Conservation (phyloP, 768 basidiomycete genomes). For the Psilocybe cyanescens region DNA sequence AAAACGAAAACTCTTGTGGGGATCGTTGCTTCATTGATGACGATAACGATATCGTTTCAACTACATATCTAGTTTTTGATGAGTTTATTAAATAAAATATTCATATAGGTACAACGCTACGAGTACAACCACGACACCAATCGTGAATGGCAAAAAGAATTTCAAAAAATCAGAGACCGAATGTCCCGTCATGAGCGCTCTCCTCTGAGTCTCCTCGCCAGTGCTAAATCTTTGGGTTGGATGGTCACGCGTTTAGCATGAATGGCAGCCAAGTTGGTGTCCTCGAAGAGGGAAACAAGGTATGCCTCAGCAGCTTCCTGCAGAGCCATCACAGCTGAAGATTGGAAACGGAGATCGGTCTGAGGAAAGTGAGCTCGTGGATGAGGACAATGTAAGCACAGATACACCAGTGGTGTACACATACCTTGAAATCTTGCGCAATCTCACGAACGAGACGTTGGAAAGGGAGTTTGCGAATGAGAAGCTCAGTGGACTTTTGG, state of each 20-base stretch:
- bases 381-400: background rate
- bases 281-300: conserved; percentile 74
- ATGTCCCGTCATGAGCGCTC: conserved; percentile 33
- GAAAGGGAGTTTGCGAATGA: conserved; percentile 71
- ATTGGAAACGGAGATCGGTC: conserved; percentile 82
- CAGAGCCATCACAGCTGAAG: conserved; percentile 68
- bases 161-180: conserved; percentile 6
- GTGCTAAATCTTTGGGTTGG: conserved; percentile 66
- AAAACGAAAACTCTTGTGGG: too few species aligned
- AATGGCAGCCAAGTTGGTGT: conserved; percentile 67
- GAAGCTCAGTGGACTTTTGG: conserved; percentile 66
- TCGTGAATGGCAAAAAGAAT: conserved; percentile 11
- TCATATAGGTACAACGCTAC: conserved; percentile 18
- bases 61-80: background rate
- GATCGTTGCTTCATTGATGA: too few species aligned
- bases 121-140: conserved; percentile 8
- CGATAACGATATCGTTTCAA: too few species aligned
- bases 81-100: conserved; percentile 4
- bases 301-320: conserved; percentile 73
- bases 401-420: conserved; percentile 7
- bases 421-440: conserved; percentile 79
- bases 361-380: conserved; percentile 16
- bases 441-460: conserved; percentile 81
- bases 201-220: conserved; percentile 42
- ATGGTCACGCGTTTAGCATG: conserved; percentile 64